Evolutionary conservation across 2,329 filamentous ascomycete genomes (phyloP).

Genomic region (Aspergillus sp.): DNA sequence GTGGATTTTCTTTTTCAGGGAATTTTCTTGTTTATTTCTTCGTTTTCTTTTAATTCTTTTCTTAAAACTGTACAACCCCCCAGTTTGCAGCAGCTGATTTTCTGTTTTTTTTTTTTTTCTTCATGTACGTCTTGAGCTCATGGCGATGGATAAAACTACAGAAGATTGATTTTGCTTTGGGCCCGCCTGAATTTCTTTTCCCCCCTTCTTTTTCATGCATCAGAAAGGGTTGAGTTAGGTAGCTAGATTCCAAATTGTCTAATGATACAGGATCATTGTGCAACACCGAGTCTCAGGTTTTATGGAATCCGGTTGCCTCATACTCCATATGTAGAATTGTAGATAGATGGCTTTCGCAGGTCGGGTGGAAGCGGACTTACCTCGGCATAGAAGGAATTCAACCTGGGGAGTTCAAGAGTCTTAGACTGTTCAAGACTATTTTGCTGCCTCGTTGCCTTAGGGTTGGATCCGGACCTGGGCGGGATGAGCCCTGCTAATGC

Average conservation of each 20-base stretch:
- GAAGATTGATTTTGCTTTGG: conserved; percentile 7
- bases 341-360: too few relatives aligned
- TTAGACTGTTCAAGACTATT: neutral
- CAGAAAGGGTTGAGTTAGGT: neutral
- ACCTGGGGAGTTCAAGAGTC: neutral
- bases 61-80: neutral
- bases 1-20: conserved; percentile 9
- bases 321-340: too few relatives aligned
- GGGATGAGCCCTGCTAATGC: neutral
- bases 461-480: neutral
- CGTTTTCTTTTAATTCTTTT: neutral
- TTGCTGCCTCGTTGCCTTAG: conserved; percentile 15
- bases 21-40: neutral
- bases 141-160: neutral
- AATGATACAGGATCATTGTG: neutral
- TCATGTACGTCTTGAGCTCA: neutral
- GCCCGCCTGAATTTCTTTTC: neutral
- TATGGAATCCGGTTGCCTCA: neutral
- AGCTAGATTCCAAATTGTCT: neutral
- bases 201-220: neutral
- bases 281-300: neutral
- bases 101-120: neutral
- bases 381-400: neutral
- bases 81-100: neutral
- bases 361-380: too few relatives aligned